Conservation (phyloP, 441 rosid genomes). For the Melastoma candidum region DNA sequence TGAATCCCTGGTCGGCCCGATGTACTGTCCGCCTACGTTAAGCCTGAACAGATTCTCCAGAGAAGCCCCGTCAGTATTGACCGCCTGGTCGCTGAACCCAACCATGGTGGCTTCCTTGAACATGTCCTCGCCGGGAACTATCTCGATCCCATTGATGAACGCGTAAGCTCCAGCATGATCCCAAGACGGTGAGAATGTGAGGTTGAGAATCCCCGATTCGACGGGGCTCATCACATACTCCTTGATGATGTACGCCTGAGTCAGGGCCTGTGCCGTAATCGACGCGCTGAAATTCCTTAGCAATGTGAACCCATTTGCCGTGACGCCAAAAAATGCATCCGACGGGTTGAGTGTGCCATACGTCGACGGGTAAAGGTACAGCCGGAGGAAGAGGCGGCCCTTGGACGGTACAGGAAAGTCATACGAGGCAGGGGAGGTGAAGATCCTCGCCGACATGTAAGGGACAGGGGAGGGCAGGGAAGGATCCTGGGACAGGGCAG, state of each 20-base stretch:
- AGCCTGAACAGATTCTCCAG: conserved; percentile 16
- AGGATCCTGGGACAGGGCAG: conserved; percentile 14
- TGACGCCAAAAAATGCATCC: conserved; percentile 4
- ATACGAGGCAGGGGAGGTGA: conserved; percentile 14
- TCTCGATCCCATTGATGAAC: too few relatives aligned
- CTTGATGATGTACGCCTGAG: conserved; percentile 13
- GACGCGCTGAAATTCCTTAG: conserved; percentile 15
- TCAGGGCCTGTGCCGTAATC: conserved; percentile 13
- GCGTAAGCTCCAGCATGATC: conserved; percentile 8
- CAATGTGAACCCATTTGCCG: conserved; percentile 8
- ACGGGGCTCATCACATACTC: conserved; percentile 8
- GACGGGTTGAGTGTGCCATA: conserved; percentile 10
- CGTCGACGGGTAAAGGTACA: conserved; percentile 9
- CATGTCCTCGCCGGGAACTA: neutral
- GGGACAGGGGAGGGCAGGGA: conserved; percentile 15
- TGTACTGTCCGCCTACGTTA: conserved; percentile 17
- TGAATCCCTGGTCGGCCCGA: conserved; percentile 11
- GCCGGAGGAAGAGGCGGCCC: conserved; percentile 11
- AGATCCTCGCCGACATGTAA: conserved; percentile 15
- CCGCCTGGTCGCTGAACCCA: conserved; percentile 4
- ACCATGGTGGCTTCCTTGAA: conserved; percentile 2
- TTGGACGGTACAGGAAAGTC: conserved; percentile 5
- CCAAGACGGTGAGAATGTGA: conserved; percentile 9
- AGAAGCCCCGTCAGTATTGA: neutral
- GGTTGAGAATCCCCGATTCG: conserved; percentile 5